Evolutionary conservation across 805 yeast species (phyloP), one percentile per base, ranked within the genome.

Genomic region (Cyberlindnera subsufficiens): DNA sequence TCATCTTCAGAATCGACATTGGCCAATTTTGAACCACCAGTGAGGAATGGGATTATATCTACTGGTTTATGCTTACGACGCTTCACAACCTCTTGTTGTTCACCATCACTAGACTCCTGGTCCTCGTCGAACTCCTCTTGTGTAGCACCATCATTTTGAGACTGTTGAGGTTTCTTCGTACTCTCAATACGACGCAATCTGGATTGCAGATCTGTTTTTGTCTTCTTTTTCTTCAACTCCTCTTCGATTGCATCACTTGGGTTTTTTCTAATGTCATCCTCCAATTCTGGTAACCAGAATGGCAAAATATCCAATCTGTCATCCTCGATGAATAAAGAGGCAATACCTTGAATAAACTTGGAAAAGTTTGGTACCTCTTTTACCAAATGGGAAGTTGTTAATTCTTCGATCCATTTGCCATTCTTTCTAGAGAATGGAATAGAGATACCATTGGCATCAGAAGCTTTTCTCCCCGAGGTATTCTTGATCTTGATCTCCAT

Each of bases 361-460:
- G 96, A 86, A 58, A 91, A 91, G 56, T 86, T 86, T 43, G 97
- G 96, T 47, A 91, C 90, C 62, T 89, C 97, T 60, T 87, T 89
- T 38, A 89, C 96, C 53, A 91, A 71, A 58, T 87, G 90, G 20
- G 88, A 77, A 44, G 80, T 78, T 27, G 87, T 82, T 55, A 91
- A 74, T 50, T 91, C 99, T 52, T 81, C 82, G 49, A 93, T 76
- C 99, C 99, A 91, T 44, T 74, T 69, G 38, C 62, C 74, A 54
- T 61, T 78, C 63, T 71, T 82, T 64, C 65, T 73, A 49, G 67
- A 73, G 53, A 63, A 65, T 56, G 58, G 74, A 49, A 53, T 69
- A 15, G 69, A 56, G 34, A 59, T 58, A 11, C 61, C 58, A 13
- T 60, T 54, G 9, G 53, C 47, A 25, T 59, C 52, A 13, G 65